Evolutionary conservation across 768 basidiomycete genomes (phyloP).

Genomic region (Agrocybe pediades): DNA sequence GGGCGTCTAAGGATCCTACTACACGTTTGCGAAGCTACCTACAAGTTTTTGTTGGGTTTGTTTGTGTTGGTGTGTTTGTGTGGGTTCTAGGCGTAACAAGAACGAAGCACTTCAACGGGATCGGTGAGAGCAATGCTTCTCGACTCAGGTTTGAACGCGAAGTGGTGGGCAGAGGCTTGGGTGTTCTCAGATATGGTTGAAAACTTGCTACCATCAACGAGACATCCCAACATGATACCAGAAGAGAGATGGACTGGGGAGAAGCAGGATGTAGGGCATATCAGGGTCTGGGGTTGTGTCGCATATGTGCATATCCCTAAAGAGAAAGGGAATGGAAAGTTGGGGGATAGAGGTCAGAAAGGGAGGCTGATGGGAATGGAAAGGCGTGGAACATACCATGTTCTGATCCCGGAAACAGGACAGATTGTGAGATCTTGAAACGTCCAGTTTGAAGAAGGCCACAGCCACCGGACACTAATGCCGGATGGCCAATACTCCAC

Average conservation of each 20-base stretch:
- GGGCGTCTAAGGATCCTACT: no score
- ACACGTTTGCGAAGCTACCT: no score
- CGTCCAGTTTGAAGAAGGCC: background rate
- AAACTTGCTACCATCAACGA: conserved; percentile 13
- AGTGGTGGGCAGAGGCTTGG: conserved; percentile 22
- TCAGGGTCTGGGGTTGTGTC: conserved; percentile 24
- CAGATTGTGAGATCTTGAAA: background rate
- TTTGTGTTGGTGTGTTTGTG: no score
- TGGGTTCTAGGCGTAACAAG: no score
- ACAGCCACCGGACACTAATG: background rate
- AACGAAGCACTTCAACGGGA: no score
- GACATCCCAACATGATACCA: conserved; percentile 13
- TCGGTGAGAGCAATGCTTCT: conserved; percentile 25
- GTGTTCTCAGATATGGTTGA: conserved; percentile 22
- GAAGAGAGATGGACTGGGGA: conserved; percentile 14
- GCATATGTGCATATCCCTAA: conserved; percentile 16
- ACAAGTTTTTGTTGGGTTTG: no score
- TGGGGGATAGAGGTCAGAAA: conserved; percentile 6
- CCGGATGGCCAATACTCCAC: no score
- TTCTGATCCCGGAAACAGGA: background rate
- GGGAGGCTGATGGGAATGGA: conserved; percentile 1
- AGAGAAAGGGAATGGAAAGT: conserved; percentile 10
- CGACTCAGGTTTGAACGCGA: conserved; percentile 10
- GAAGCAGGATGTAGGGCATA: conserved; percentile 25
- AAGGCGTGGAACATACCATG: background rate